These are phyloP conservation scores for Scenedesmus sp. DNA, from an alignment of 163 green algal genomes.

Conservation along the genomic window DNA sequence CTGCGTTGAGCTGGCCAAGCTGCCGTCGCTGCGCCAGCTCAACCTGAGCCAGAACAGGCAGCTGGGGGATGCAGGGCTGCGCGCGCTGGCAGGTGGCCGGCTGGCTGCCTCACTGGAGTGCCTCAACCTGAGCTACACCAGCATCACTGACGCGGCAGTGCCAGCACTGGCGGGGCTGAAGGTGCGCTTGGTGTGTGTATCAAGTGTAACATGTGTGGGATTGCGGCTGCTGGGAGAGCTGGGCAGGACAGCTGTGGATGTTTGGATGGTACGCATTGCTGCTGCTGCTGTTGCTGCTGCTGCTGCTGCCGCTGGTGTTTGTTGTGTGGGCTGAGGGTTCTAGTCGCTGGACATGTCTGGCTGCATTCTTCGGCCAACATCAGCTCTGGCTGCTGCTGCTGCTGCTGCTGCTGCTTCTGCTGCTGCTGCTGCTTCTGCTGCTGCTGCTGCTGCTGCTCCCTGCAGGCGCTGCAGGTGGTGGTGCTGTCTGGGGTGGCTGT, in stretches of 20 bases:
- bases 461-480: slow-evolving; percentile 43
- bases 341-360: no score
- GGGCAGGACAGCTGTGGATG: no score
- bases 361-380: no score
- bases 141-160: slow-evolving; percentile 2
- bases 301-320: no score
- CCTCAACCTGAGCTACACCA: slow-evolving; percentile 41
- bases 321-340: no score
- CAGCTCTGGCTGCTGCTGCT: no score
- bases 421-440: background rate
- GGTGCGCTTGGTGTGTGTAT: background rate
- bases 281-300: no score
- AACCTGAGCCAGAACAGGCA: slow-evolving; percentile 39
- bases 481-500: slow-evolving; percentile 25
- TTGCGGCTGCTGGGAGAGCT: no score
- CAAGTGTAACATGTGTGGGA: no score
- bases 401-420: background rate
- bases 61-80: slow-evolving; percentile 16
- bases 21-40: slow-evolving; percentile 18
- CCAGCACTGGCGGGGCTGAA: slow-evolving; percentile 14
- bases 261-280: no score
- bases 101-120: background rate
- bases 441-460: background rate
- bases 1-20: slow-evolving; percentile 28
- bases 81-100: background rate